Evolutionary conservation across 2,329 filamentous ascomycete species (phyloP), one percentile per base, ranked within the genome.

Genomic region (Plectosphaerella cucumerina): DNA sequence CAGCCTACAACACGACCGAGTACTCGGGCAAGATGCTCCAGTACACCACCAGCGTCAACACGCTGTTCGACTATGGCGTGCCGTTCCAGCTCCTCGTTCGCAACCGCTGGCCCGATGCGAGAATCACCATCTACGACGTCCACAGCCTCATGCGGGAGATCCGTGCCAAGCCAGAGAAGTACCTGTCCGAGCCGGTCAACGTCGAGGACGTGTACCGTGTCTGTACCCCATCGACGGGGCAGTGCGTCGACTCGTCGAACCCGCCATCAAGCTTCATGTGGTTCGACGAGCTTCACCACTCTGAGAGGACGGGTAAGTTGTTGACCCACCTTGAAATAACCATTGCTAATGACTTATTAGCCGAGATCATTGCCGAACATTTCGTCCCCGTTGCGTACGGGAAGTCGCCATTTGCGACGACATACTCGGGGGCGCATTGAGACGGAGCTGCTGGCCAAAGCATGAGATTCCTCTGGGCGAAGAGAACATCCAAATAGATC

Each of bases 271-370:
- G 79, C 44, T 92, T 81, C 63, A 57, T 90, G 63, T 92, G 87
- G 86, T 78, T 76, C 59, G 87, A 93, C 66, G 80, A 84, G 62
- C 65, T 92, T 62, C 89, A 93, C 70, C 86, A 87, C 0, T 84
- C 82, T 26, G 76, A 84, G 66, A 80, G 81, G 66, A 78, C 84
- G 8, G 77, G 82, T 66, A 70, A 78, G 60, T 70, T 76, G n/a
- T 20, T 18, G 20, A n/a, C 18, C n/a, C 11, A 15, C 39, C 46
- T 53, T 26, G 20, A 50, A 41, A 47, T 56, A 22, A 58, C 37
- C 4, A 33, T 3, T 44, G 10, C 22, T 47, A 10, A 15, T 44
- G 71, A 65, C 68, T 9, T 21, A 6, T 12, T 47, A 47, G 45
- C 45, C 37, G 61, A 70, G 51, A 63, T 73, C 34, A 65, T 75